Conservation (phyloP, 768 basidiomycete genomes). For the Steccherinum ochraceum region DNA sequence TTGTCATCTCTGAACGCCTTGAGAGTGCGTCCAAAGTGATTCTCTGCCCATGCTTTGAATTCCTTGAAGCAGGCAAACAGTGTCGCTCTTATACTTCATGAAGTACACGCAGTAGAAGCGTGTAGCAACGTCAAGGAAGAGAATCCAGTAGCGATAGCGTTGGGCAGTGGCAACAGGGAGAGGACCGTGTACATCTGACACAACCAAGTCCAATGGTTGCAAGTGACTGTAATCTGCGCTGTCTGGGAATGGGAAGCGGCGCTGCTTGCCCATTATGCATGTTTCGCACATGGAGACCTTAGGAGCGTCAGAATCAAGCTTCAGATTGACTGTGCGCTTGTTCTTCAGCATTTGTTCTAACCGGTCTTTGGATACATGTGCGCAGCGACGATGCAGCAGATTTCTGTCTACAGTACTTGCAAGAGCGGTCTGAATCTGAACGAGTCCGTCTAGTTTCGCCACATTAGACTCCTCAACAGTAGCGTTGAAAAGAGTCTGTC, state of each 20-base stretch:
- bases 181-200: background rate
- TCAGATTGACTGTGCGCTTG: background rate
- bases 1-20: slow-evolving; percentile 18
- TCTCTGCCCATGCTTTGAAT: slow-evolving; percentile 26
- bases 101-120: slow-evolving; percentile 5
- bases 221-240: background rate
- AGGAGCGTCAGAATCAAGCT: background rate
- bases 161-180: too few relatives aligned
- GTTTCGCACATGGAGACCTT: background rate
- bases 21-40: slow-evolving; percentile 10
- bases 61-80: slow-evolving; percentile 20
- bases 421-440: background rate
- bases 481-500: background rate
- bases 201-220: background rate
- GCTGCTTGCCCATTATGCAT: background rate
- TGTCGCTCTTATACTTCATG: slow-evolving; percentile 15
- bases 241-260: background rate
- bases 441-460: background rate
- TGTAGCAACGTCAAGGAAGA: slow-evolving; percentile 6
- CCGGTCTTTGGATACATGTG: background rate
- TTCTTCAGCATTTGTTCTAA: background rate
- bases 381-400: background rate
- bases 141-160: slow-evolving; percentile 6
- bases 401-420: background rate
- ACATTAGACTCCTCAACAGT: background rate